Evolutionary conservation across 352 stramenopile genomes (phyloP).

Genomic region (Globisporangium uncinulatum): DNA sequence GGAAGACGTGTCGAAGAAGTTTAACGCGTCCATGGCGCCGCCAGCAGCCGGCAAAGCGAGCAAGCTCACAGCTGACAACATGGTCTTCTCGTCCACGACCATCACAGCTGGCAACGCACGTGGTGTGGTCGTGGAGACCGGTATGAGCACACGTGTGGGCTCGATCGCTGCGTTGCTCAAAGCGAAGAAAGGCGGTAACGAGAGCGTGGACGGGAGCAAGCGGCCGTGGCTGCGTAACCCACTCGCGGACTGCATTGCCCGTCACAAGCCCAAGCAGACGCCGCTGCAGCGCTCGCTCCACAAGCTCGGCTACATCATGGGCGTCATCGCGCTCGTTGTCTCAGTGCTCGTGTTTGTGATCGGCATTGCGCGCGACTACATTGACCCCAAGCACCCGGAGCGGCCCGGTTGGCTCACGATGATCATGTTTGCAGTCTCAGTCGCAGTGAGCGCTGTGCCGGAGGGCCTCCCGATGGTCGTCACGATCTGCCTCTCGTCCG

Average conservation of each 20-base stretch:
- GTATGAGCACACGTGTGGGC: slow-evolving; percentile 66
- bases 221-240: slow-evolving; percentile 38
- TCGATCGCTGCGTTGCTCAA: slow-evolving; percentile 65
- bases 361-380: slow-evolving; percentile 52
- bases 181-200: slow-evolving; percentile 17
- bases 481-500: slow-evolving; percentile 71
- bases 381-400: slow-evolving; percentile 58
- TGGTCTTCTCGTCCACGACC: slow-evolving; percentile 92
- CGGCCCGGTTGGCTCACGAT: slow-evolving; percentile 88
- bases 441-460: slow-evolving; percentile 68
- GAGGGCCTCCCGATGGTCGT: slow-evolving; percentile 80
- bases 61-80: slow-evolving; percentile 73
- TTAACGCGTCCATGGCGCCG: slow-evolving; percentile 27
- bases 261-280: slow-evolving; percentile 72
- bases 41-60: slow-evolving; percentile 16
- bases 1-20: slow-evolving; percentile 71
- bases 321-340: slow-evolving; percentile 79
- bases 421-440: slow-evolving; percentile 92
- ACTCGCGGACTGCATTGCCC: slow-evolving; percentile 42
- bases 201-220: slow-evolving; percentile 18
- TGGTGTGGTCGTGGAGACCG: slow-evolving; percentile 66
- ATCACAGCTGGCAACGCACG: slow-evolving; percentile 74
- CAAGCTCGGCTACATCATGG: slow-evolving; percentile 91
- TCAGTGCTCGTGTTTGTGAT: slow-evolving; percentile 89
- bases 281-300: slow-evolving; percentile 92